phyloP scores from a whole-genome alignment of 2,329 filamentous ascomycete species.

The Colletotrichum lentis region DNA sequence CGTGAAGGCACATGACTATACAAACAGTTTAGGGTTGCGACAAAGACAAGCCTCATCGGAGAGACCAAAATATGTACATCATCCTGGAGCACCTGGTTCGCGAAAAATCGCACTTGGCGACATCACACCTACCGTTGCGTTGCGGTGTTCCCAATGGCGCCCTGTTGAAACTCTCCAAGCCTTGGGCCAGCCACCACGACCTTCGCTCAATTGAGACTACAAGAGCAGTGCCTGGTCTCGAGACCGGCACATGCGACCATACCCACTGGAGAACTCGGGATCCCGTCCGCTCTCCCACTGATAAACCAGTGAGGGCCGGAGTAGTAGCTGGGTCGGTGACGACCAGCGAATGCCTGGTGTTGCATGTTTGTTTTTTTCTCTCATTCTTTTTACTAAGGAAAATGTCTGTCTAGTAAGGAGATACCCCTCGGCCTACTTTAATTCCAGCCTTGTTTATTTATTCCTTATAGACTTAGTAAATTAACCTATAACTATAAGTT shows the following conservation, averaged over 20 bases:
- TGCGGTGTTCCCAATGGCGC: no score
- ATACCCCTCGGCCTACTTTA: no score
- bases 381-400: fast-evolving
- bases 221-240: neutral
- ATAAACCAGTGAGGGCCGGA: neutral
- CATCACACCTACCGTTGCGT: neutral
- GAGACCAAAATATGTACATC: no score
- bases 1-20: no score
- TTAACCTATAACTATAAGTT: no score
- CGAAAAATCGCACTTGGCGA: neutral
- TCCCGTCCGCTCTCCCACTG: neutral
- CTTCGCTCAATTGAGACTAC: neutral
- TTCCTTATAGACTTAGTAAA: no score
- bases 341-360: neutral
- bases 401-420: no score
- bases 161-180: neutral
- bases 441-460: no score
- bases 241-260: neutral
- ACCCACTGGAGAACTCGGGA: neutral
- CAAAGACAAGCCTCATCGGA: no score
- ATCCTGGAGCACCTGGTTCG: no score
- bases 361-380: neutral
- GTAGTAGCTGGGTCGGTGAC: neutral
- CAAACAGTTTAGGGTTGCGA: no score
- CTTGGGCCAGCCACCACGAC: neutral